phyloP scores from a whole-genome alignment of 2,329 filamentous ascomycete species.

The Stromatinia cepivora region DNA sequence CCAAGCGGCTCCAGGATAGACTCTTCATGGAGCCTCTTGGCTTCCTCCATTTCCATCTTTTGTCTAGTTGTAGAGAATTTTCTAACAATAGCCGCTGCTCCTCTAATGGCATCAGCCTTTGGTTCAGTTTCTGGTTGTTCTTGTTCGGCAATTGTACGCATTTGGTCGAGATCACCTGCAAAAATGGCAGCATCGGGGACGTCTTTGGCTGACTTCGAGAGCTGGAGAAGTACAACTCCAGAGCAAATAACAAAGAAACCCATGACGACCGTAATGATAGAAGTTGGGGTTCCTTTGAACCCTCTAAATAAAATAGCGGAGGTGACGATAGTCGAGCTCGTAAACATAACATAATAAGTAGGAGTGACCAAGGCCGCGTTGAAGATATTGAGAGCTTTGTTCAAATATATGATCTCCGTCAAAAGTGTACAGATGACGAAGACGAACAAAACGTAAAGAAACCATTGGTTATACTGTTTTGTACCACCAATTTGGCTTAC shows the following conservation, averaged over 20 bases:
- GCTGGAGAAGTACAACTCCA: conserved; percentile 85
- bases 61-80: conserved; percentile 74
- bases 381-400: conserved; percentile 97
- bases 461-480: conserved; percentile 96
- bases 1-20: conserved; percentile 72
- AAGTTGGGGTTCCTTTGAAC: conserved; percentile 80
- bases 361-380: conserved; percentile 96
- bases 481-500: conserved; percentile 80
- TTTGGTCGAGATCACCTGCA: conserved; percentile 88
- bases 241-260: conserved; percentile 93
- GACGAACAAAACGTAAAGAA: conserved; percentile 85
- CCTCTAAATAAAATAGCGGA: conserved; percentile 90
- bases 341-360: conserved; percentile 99
- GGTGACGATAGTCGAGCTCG: conserved; percentile 89
- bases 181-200: conserved; percentile 93
- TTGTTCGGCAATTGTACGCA: conserved; percentile 91
- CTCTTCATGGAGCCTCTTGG: conserved; percentile 76
- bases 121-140: conserved; percentile 96
- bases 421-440: conserved; percentile 88
- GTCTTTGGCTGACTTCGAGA: conserved; percentile 98
- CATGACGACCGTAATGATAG: conserved; percentile 86
- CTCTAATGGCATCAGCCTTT: conserved; percentile 93
- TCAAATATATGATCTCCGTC: conserved; percentile 93
- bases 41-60: conserved; percentile 78
- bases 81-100: conserved; percentile 82